Percentiles rank a stretch among this genome's conserved stretches.
Conservation (phyloP, 441 rosid genomes). For the Aleurites moluccanus region DNA sequence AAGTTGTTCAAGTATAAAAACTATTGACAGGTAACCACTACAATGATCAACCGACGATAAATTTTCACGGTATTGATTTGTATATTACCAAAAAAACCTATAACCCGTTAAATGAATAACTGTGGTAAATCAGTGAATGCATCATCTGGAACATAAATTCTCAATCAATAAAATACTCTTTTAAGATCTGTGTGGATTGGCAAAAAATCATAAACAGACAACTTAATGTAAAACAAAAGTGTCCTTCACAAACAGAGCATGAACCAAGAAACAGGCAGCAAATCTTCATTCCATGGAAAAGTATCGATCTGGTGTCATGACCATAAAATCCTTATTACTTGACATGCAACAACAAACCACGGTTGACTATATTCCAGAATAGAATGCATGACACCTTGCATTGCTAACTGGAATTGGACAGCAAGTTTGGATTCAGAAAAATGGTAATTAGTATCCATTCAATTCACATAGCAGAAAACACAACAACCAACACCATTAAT, state of each 20-base stretch:
- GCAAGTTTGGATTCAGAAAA: not conserved
- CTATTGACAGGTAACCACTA: slow-evolving; percentile 2
- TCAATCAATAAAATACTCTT: not conserved
- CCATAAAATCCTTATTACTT: not conserved
- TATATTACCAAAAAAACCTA: not conserved
- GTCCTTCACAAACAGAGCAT: not conserved
- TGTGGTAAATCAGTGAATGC: not conserved
- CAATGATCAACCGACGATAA: not conserved
- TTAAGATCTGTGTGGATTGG: not conserved
- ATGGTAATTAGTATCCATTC: not conserved
- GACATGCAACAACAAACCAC: not conserved
- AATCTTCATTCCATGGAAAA: not conserved
- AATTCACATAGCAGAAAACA: not conserved
- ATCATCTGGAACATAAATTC: not conserved
- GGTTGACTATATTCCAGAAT: not conserved
- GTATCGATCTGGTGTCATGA: not conserved
- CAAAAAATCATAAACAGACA: slow-evolving; percentile 9
- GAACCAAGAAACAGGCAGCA: not conserved
- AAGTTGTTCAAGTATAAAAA: not conserved
- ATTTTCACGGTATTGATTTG: not conserved
- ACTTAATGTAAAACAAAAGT: not conserved
- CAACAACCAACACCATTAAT: not conserved
- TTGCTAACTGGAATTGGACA: not conserved
- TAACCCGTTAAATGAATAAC: not conserved
- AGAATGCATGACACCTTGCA: not conserved